Base-by-base conservation (phyloP, 176 grass and related monocot species). In the Musa troglodytarum region DNA sequence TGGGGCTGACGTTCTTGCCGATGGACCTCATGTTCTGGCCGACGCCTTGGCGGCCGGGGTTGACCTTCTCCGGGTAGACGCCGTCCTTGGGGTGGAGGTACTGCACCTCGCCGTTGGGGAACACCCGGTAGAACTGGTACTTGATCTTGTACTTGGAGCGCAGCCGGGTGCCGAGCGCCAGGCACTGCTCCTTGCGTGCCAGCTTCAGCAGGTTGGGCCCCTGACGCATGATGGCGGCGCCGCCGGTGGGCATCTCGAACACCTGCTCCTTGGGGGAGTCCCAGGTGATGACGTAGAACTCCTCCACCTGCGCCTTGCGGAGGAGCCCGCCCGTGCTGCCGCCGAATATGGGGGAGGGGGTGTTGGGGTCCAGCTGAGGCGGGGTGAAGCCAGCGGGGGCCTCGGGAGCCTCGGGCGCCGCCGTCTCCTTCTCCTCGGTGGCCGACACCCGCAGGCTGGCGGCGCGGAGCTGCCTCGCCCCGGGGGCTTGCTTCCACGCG, bases 281-380 rank as follows among this genome's bases (percentile, higher is more conserved):
- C 95, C 95, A 99, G 52, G 90, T 99, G 85, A 99, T 98, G 19
- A 98, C 95, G 82, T 98, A 98, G 88, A 98, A 98, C 85, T 98
- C 95, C 79, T 98, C 95, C 16, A 98, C 90, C 82, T 98, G 95
- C 34, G 95, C 95, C 80, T 98, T 98, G 21, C 95, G 95, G 59
- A 98, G 86, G 1, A 98, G 90, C 0, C 95, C 95, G 3, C 95
- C 95, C 1, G 95, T 98, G 95, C 95, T 98, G 81, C 95, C 95
- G 24, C 81, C 88, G 63, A 94, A 98, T 90, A 98, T 99, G 0
- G 95, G 95, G 0, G 95, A 99, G 0, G 95, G 95, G 52, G 90
- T 99, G 83, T 80, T 86, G 1, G 95, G 95, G 86, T 99, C 95
- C 14, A 99, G 95, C 86, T 99, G 95, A 64, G 95, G 95, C 9